Conservation (phyloP, 1,284 basidiomycete species). For the Ustilago hordei region DNA sequence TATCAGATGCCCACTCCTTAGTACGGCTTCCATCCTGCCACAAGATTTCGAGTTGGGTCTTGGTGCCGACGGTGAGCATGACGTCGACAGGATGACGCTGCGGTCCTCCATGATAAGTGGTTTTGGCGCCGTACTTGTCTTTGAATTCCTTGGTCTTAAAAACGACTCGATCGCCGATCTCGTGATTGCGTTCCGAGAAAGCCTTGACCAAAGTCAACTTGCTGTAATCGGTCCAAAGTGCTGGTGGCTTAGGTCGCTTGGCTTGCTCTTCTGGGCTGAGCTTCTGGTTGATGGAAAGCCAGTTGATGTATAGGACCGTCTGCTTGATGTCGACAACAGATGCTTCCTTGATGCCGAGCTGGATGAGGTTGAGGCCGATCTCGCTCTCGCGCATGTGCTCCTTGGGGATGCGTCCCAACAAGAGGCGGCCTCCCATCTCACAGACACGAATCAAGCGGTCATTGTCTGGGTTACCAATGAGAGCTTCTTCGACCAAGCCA, state of each 20-base stretch:
- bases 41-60: constrained; percentile 78
- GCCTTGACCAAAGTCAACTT: constrained; percentile 47
- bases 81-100: constrained; percentile 42
- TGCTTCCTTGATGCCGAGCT: constrained; percentile 55
- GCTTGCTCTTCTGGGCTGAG: constrained; percentile 52
- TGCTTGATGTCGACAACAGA: constrained; percentile 79
- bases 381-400: constrained; percentile 66
- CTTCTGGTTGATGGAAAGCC: constrained; percentile 88
- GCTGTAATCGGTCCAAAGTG: constrained; percentile 44
- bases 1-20: constrained; percentile 76
- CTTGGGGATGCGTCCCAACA: constrained; percentile 40
- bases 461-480: constrained; percentile 74
- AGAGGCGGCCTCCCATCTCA: constrained; percentile 40
- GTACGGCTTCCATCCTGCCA: constrained; percentile 85
- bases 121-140: constrained; percentile 45
- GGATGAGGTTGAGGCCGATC: constrained; percentile 70
- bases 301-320: constrained; percentile 82
- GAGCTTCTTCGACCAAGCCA: constrained; percentile 83
- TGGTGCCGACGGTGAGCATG: constrained; percentile 76
- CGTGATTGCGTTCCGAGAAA: constrained; percentile 50
- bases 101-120: constrained; percentile 34
- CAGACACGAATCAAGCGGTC: constrained; percentile 32
- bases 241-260: constrained; percentile 40
- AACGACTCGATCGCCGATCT: constrained; percentile 69
- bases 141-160: constrained; percentile 54